phyloP scores from a whole-genome alignment of 2,329 filamentous ascomycete species.

The Colletotrichum musicola region DNA sequence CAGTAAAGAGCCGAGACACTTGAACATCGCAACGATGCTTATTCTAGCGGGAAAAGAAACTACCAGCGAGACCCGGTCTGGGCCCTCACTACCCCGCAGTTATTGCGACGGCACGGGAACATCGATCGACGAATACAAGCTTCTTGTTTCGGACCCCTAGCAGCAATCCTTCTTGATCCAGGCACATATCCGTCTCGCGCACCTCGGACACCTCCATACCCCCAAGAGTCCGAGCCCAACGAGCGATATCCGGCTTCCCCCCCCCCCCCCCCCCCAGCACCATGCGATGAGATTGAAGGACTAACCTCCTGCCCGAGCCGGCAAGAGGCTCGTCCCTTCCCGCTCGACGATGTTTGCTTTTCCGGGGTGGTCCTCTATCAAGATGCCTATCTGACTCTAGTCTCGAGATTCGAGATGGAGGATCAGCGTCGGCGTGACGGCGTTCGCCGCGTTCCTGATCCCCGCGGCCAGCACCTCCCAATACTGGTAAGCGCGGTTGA shows the following conservation, averaged over 20 bases:
- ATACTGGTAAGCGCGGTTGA: neutral
- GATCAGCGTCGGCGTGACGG: neutral
- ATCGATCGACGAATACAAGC: constrained; percentile 26
- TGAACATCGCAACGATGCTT: neutral
- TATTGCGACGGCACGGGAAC: neutral
- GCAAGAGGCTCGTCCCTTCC: neutral
- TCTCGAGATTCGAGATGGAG: too few relatives aligned
- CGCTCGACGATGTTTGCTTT: too few relatives aligned
- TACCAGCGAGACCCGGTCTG: neutral
- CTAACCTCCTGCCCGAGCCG: constrained; percentile 6
- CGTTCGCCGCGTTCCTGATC: constrained; percentile 7
- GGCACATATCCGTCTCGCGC: constrained; percentile 15
- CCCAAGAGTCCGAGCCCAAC: neutral
- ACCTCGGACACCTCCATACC: too few relatives aligned
- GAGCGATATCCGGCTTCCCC: neutral
- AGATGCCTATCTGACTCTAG: constrained; percentile 16
- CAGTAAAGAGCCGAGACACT: neutral
- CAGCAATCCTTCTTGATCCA: neutral
- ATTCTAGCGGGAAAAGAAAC: neutral
- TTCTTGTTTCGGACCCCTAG: constrained; percentile 20
- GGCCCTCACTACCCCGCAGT: constrained; percentile 15
- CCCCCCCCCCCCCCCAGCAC: too few relatives aligned
- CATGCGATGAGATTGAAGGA: too few relatives aligned
- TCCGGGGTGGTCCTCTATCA: too few relatives aligned
- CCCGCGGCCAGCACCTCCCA: neutral